Base-by-base conservation (phyloP, 2,329 filamentous ascomycete species). In the Clonostachys rhizophaga region DNA sequence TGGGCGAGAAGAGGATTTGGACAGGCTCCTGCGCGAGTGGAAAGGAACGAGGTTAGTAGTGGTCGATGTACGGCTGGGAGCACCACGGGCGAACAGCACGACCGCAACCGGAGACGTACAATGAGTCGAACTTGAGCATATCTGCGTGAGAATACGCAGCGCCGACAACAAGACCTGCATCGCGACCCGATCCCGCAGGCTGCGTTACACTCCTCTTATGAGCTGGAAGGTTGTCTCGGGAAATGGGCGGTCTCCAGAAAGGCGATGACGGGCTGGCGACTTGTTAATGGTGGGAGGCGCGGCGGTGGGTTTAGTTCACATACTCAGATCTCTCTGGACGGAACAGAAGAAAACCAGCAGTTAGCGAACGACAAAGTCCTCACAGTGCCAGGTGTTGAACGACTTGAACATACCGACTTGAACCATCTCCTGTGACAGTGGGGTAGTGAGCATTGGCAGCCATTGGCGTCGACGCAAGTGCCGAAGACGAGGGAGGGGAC, bases 91-190 rank as follows among this genome's bases (percentile, higher is more conserved):
- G 40, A n/a, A 14, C 24, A 13, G 11, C 24, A 36, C n/a, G 11
- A 34, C 20, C 5, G 16, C 39, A 43, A 10, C 12, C 14, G 10
- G 13, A 17, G 34, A 67, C 79, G 55, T 78, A 94, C 89, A 92
- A 58, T 30, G 84, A 81, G 60, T 90, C 89, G 60, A 92, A 87
- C 67, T 92, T 95, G 58, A 96, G 77, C 62, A 96, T 89, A 69
- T 97, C 91, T 30, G 92, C 89, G 68, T 99, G 94, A 13, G 94
- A 97, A 65, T 99, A 99, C 42, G 91, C 87, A 48, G 94, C 94
- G 56, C 94, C 94, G 50, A 97, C 87, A 35, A 99, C 88, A 51
- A 92, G 80, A 59, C 75, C 82, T 44, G 83, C 71, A 56, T 87
- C 84, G 62, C 79, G 77, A 45, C 71, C 64, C 34, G 54, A 52